phyloP scores from a whole-genome alignment of 352 stramenopile species.

The Blastocystis sp. region DNA sequence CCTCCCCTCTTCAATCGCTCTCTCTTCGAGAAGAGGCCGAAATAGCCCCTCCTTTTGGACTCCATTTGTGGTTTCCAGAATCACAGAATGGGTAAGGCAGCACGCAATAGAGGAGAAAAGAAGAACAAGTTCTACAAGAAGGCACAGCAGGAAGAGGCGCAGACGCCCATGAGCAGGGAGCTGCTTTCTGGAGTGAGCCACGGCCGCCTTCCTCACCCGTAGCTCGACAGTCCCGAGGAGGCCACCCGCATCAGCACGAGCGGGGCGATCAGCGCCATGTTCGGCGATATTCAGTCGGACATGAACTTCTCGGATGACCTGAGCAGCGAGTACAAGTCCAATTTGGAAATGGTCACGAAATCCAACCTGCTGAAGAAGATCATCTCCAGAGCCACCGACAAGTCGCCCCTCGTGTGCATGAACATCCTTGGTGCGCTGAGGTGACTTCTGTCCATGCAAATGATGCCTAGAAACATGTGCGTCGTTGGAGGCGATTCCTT shows the following conservation, averaged over 20 bases:
- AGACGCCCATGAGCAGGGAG: conserved; percentile 24
- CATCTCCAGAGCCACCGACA: conserved; percentile 42
- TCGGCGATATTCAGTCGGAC: conserved; percentile 57
- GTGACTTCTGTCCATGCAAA: neutral
- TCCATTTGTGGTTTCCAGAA: neutral
- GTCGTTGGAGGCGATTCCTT: conserved; percentile 48
- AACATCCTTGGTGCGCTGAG: conserved; percentile 46
- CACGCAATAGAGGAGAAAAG: conserved; percentile 36
- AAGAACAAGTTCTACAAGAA: conserved; percentile 60
- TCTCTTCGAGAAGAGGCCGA: conserved; percentile 14
- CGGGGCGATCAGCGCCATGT: conserved; percentile 49
- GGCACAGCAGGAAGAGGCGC: neutral
- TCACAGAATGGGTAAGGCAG: conserved; percentile 36
- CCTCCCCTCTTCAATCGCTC: neutral
- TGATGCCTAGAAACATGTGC: conserved; percentile 54
- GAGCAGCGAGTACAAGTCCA: conserved; percentile 19
- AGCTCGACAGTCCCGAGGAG: conserved; percentile 39
- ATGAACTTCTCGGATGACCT: conserved; percentile 53
- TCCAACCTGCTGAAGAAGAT: conserved; percentile 60
- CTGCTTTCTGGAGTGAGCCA: conserved; percentile 33
- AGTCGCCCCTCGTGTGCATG: conserved; percentile 46
- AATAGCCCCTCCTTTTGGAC: conserved; percentile 3
- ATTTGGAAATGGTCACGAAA: conserved; percentile 39
- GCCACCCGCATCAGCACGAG: conserved; percentile 53
- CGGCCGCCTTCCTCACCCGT: neutral